Evolutionary conservation across 2,329 filamentous ascomycete species (phyloP), one percentile per base, ranked within the genome.

Genomic region (Alternaria alternata): DNA sequence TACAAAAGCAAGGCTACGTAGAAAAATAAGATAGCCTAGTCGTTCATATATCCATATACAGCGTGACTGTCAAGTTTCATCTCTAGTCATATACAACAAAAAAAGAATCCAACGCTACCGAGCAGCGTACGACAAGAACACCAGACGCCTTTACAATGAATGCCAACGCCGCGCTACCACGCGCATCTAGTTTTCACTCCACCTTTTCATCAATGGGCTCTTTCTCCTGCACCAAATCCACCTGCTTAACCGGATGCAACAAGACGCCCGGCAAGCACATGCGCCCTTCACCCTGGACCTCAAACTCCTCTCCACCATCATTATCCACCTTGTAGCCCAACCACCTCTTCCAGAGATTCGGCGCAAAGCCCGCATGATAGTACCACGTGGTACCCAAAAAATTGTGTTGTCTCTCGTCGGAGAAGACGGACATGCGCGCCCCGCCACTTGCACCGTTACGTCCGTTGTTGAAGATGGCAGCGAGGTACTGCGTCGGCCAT

Each of bases 341-440:
- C 85, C 85, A 87, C 8, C 85, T 68, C 70, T 83, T 83, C 82
- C 84, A 87, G 32, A 87, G 61, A 67, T 86, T 86, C 5, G 82
- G 81, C 11, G 83, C 80, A 61, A 84, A 83, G 0, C 81, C 83
- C 1, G 83, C 82, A 60, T 86, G 78, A 55, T 85, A 85, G 66
- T 86, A 86, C 82, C 84, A 86, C 3, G 79, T 85, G 9, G 81
- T 82, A 2, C 84, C 84, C 0, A 80, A 65, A 67, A 86, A 86
- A 55, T 85, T 85, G 63, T 85, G 83, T 72, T 86, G 83, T 1
- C 82, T 70, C 58, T 84, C 83, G 26, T 85, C 84, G 0, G 67
- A 75, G 66, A 85, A 86, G 7, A 85, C 81, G 18, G 73, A 79
- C 4, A 81, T 77, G n/a, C 83, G 76, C 5, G 81, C 81, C 2